Evolutionary conservation across 345 rosid genomes (phyloP).

Genomic region (Melaleuca quinquenervia): DNA sequence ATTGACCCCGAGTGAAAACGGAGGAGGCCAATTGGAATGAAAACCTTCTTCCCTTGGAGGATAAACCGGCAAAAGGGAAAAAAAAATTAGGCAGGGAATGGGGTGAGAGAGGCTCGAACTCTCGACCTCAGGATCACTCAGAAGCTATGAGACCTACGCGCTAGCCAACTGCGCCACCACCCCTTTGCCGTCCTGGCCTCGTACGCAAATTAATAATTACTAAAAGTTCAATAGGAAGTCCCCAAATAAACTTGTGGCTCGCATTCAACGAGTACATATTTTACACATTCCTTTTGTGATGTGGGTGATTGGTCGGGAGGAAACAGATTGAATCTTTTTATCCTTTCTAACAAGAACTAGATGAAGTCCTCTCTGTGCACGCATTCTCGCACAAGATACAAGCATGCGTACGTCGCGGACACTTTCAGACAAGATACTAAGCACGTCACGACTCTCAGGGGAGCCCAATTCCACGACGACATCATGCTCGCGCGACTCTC

Average conservation of each 20-base stretch:
- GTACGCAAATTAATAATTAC: too few relatives aligned
- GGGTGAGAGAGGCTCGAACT: conserved; percentile 52
- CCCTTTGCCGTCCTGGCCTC: accelerated
- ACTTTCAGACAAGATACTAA: background rate
- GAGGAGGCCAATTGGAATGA: background rate
- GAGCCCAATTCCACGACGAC: background rate
- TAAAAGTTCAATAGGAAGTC: too few relatives aligned
- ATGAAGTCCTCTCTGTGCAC: background rate
- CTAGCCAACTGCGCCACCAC: conserved; percentile 54
- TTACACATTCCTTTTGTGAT: background rate
- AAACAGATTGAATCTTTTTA: background rate
- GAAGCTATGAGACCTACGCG: conserved; percentile 36
- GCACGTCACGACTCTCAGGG: background rate
- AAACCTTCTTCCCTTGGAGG: background rate
- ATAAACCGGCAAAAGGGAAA: too few relatives aligned
- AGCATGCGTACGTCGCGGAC: background rate
- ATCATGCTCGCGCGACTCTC: background rate
- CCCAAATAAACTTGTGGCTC: too few relatives aligned
- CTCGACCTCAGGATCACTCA: conserved; percentile 94
- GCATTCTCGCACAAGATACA: background rate
- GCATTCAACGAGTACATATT: background rate
- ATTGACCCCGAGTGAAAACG: background rate
- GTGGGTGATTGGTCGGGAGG: background rate
- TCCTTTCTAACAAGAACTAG: background rate
- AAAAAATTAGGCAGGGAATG: background rate